Evolutionary conservation across 2,329 filamentous ascomycete species (phyloP).

Genomic region (Sporothrix variecibatus): DNA sequence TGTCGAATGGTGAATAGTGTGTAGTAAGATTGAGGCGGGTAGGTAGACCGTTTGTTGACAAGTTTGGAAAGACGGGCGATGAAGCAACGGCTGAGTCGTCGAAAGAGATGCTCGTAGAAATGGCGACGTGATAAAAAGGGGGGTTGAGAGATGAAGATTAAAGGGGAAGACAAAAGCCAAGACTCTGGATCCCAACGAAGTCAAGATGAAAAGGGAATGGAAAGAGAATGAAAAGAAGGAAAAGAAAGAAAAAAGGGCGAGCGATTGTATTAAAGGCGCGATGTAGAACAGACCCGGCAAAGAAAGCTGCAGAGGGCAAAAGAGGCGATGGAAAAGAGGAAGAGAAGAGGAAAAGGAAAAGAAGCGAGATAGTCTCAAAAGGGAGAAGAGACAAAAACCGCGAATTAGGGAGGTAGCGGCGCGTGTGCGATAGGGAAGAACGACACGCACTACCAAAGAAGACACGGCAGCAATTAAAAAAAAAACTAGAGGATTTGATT

Average conservation of each 20-base stretch:
- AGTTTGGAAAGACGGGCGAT: not conserved
- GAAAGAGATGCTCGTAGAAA: not conserved
- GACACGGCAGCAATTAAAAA: conserved; percentile 24
- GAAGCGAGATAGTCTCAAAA: not conserved
- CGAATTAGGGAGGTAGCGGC: conserved; percentile 5
- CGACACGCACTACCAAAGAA: conserved; percentile 18
- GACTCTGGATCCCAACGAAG: not conserved
- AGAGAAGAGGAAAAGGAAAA: conserved; percentile 8
- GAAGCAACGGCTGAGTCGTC: no score
- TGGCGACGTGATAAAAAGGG: not conserved
- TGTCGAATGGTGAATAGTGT: not conserved
- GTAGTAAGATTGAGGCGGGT: not conserved
- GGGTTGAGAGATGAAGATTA: not conserved
- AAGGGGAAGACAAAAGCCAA: conserved; percentile 11
- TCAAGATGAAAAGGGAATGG: not conserved
- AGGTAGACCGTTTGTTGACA: not conserved
- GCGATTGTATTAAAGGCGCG: not conserved
- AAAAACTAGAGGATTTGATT: not conserved
- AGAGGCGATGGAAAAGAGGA: not conserved
- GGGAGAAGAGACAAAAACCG: conserved; percentile 10
- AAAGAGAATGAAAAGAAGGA: conserved; percentile 5
- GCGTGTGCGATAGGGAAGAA: conserved; percentile 21
- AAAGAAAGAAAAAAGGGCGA: conserved; percentile 9
- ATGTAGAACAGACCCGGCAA: not conserved
- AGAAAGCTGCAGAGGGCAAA: not conserved